A percentile compares a stretch with the other conserved stretches of the same genome.
These are phyloP conservation scores for Lactarius quietus DNA, from an alignment of 768 basidiomycete genomes.

Conservation along the genomic window DNA sequence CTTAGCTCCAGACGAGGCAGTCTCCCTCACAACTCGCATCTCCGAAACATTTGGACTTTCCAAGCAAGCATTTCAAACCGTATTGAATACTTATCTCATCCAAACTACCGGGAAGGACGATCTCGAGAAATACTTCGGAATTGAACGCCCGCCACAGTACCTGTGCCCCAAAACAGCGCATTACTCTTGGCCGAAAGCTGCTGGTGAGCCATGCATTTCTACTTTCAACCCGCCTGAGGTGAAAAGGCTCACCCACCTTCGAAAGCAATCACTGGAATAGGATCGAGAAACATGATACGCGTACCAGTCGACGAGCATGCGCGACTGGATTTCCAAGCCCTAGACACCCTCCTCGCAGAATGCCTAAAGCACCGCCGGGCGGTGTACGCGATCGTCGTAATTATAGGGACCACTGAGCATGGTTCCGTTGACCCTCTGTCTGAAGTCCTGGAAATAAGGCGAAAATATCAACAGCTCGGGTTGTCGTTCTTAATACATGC, in stretches of 20 bases:
- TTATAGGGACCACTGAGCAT: constrained; percentile 45
- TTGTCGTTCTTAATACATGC: constrained; percentile 42
- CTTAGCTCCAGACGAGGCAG: constrained; percentile 33
- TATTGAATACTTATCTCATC: constrained; percentile 34
- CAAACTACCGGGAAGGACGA: constrained; percentile 39
- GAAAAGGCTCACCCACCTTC: background rate
- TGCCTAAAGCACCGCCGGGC: constrained; percentile 34
- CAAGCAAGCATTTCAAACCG: constrained; percentile 31
- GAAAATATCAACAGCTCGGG: constrained; percentile 34
- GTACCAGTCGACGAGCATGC: constrained; percentile 38
- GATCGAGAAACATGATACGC: constrained; percentile 37
- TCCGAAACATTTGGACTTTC: constrained; percentile 36
- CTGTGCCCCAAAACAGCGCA: constrained; percentile 36
- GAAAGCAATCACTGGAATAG: constrained; percentile 43
- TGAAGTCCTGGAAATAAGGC: constrained; percentile 36
- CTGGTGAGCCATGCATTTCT: constrained; percentile 32
- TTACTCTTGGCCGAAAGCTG: constrained; percentile 48
- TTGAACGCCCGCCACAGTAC: constrained; percentile 30
- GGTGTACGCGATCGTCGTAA: constrained; percentile 43
- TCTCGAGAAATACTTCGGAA: constrained; percentile 29
- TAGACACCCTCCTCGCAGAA: constrained; percentile 31
- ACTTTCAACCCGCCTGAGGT: background rate
- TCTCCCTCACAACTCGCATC: constrained; percentile 38
- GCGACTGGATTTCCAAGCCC: constrained; percentile 34
- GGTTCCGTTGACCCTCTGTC: constrained; percentile 43